Evolutionary conservation across 1,284 basidiomycete species (phyloP).

Genomic region (Volvariella volvacea): DNA sequence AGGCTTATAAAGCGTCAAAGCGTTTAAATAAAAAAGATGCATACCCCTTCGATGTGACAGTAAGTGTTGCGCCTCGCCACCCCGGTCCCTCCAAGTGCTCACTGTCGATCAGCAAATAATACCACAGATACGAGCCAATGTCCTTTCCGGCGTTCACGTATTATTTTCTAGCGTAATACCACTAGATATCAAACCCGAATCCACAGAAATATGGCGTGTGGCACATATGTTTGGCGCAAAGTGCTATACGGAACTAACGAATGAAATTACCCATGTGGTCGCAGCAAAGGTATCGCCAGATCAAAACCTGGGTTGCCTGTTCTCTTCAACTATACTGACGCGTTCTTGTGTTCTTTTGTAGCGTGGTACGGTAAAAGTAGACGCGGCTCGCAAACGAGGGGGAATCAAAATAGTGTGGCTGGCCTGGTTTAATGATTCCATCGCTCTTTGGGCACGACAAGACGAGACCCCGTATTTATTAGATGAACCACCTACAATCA

Average conservation of each 20-base stretch:
- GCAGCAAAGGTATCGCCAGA: conserved; percentile 62
- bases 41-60: conserved; percentile 51
- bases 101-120: conserved; percentile 63
- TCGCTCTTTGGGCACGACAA: conserved; percentile 74
- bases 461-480: conserved; percentile 70
- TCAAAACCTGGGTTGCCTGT: not conserved
- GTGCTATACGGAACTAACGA: conserved; percentile 64
- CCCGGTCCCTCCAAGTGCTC: not conserved
- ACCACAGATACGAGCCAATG: conserved; percentile 68
- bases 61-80: conserved; percentile 33
- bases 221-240: conserved; percentile 86
- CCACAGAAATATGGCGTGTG: conserved; percentile 83
- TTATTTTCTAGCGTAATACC: conserved; percentile 95
- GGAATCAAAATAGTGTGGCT: conserved; percentile 81
- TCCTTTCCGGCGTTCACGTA: conserved; percentile 73
- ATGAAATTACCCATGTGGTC: conserved; percentile 84
- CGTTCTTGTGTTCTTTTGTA: conserved; percentile 22
- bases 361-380: conserved; percentile 89
- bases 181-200: conserved; percentile 71
- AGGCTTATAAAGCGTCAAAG: conserved; percentile 25
- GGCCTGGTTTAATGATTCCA: conserved; percentile 83
- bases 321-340: conserved; percentile 4
- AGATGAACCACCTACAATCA: conserved; percentile 33
- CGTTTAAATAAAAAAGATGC: conserved; percentile 20
- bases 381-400: conserved; percentile 64